Evolutionary conservation across 331 rosid species (phyloP).

Genomic region (Pyracantha coccinea): DNA sequence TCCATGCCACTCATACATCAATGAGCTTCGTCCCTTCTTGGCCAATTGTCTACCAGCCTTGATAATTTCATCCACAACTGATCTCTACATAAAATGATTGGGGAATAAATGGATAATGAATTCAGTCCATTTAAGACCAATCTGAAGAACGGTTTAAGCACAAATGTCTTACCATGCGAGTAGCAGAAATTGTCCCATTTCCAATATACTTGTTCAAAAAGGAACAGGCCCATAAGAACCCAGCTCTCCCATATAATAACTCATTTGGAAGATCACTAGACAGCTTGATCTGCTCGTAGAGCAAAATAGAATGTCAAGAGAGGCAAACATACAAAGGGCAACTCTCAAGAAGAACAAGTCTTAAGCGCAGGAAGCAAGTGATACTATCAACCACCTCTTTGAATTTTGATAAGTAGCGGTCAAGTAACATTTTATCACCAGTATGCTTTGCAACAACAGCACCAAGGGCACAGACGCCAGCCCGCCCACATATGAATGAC

Average conservation of each 20-base stretch:
- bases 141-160: neutral
- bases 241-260: constrained; percentile 66
- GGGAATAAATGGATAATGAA: constrained; percentile 2
- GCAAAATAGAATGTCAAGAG: constrained; percentile 3
- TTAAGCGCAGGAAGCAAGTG: neutral
- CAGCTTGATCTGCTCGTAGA: constrained; percentile 45
- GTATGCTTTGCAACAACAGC: constrained; percentile 65
- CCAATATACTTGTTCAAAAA: constrained; percentile 71
- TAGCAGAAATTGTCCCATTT: constrained; percentile 34
- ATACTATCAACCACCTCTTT: constrained; percentile 35
- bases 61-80: constrained; percentile 56
- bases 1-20: constrained; percentile 94
- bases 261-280: constrained; percentile 65
- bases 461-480: constrained; percentile 78
- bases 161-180: constrained; percentile 34
- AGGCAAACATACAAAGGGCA: neutral
- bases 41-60: constrained; percentile 54
- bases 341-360: constrained; percentile 6
- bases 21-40: constrained; percentile 46
- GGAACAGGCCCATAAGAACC: constrained; percentile 71
- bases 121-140: neutral
- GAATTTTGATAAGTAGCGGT: constrained; percentile 45
- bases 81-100: constrained; percentile 36
- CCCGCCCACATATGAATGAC: constrained; percentile 69
- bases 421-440: constrained; percentile 49